Conservation (phyloP, 148 eudicot genomes). For the Vaccinium macrocarpon region DNA sequence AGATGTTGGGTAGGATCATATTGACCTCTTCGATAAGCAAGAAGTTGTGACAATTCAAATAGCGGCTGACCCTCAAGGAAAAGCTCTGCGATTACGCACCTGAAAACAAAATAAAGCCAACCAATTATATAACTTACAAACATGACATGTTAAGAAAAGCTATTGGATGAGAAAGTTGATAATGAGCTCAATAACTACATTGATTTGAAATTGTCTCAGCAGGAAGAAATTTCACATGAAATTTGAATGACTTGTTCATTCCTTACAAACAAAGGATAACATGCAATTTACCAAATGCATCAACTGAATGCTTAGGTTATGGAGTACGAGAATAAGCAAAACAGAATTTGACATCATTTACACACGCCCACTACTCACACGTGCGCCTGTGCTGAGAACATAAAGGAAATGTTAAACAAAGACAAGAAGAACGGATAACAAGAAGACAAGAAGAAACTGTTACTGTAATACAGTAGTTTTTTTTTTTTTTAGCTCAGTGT, state of each 20-base stretch:
- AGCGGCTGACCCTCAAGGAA: constrained; percentile 96
- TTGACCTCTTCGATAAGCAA: constrained; percentile 94
- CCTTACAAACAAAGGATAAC: background rate
- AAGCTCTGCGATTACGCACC: constrained; percentile 98
- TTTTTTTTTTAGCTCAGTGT: too few relatives aligned
- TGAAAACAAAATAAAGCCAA: constrained; percentile 21
- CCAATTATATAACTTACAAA: background rate
- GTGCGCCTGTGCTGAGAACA: background rate
- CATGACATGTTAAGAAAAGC: background rate
- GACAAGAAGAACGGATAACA: background rate
- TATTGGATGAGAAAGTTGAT: background rate
- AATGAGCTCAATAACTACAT: background rate
- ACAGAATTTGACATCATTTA: background rate
- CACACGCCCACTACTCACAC: background rate
- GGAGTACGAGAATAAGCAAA: background rate
- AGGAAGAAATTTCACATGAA: background rate
- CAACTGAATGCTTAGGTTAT: background rate
- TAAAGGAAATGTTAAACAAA: background rate
- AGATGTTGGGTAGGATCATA: constrained; percentile 92
- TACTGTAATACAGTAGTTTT: background rate
- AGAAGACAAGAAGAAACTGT: background rate
- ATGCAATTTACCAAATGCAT: background rate
- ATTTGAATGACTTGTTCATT: background rate
- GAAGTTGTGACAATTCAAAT: constrained; percentile 29
- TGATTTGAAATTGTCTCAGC: background rate